Conservation (phyloP, 306 rosid species). For the Pterocarpus macrocarpus region DNA sequence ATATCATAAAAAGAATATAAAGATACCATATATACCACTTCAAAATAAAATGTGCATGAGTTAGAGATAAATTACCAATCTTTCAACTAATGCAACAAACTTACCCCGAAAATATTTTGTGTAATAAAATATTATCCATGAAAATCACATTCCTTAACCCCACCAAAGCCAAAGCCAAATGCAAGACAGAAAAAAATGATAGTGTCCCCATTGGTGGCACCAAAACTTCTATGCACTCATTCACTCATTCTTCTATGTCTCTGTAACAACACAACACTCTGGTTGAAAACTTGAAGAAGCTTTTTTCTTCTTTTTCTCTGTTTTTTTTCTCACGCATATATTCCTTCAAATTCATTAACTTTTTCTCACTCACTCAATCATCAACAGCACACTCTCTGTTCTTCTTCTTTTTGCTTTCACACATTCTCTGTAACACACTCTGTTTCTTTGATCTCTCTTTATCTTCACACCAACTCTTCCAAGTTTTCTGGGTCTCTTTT, state of each 20-base stretch:
- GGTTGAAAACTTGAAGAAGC: slow-evolving; percentile 41
- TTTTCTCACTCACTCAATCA: slow-evolving; percentile 49
- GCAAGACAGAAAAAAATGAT: neutral
- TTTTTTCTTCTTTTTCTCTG: slow-evolving; percentile 9
- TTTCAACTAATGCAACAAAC: slow-evolving; percentile 21
- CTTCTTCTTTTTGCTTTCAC: slow-evolving; percentile 39
- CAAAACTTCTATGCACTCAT: slow-evolving; percentile 9
- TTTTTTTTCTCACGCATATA: slow-evolving; percentile 50
- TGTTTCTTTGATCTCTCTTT: slow-evolving; percentile 37
- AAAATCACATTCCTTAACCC: slow-evolving; percentile 13
- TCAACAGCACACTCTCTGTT: neutral
- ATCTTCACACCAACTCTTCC: slow-evolving; percentile 30
- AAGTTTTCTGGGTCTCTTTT: slow-evolving; percentile 1
- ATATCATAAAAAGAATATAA: neutral
- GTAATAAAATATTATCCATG: slow-evolving; percentile 9
- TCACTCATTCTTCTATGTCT: slow-evolving; percentile 34
- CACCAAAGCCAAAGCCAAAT: slow-evolving; percentile 19
- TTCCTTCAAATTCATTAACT: slow-evolving; percentile 60
- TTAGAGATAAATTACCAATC: neutral
- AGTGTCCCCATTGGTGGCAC: slow-evolving; percentile 3
- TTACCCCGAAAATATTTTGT: slow-evolving; percentile 7
- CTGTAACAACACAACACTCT: slow-evolving; percentile 26
- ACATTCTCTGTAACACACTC: slow-evolving; percentile 18
- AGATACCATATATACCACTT: no score
- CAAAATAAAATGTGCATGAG: neutral